These are phyloP conservation scores for Neoconidiobolus thromboides DNA, from an alignment of 371 early-diverging fungal species.

Conservation along the genomic window DNA sequence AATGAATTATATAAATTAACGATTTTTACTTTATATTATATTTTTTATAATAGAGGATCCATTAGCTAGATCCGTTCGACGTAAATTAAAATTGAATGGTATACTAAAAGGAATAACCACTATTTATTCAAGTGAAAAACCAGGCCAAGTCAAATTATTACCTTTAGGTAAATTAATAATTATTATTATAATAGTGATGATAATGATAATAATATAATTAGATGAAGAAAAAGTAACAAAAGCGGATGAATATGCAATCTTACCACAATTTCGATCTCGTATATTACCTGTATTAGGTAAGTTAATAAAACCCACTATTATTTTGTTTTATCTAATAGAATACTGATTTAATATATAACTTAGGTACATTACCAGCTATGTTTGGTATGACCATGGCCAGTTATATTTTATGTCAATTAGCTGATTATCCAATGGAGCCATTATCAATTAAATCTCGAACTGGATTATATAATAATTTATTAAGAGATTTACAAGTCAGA, in stretches of 20 bases:
- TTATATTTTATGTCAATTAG: conserved; percentile 57
- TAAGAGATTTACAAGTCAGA: conserved; percentile 46
- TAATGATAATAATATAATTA: not conserved
- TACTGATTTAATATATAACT: too few relatives aligned
- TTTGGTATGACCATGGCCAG: conserved; percentile 86
- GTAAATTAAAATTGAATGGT: conserved; percentile 40
- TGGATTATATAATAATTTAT: conserved; percentile 43
- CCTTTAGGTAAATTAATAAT: conserved; percentile 23
- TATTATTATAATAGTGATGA: not conserved
- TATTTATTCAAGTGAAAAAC: conserved; percentile 85
- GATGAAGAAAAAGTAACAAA: conserved; percentile 60
- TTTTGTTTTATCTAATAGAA: too few relatives aligned
- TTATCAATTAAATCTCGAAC: conserved; percentile 62
- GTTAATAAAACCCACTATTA: too few relatives aligned
- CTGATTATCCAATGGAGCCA: conserved; percentile 55
- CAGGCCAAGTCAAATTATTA: conserved; percentile 58
- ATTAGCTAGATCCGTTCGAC: conserved; percentile 66
- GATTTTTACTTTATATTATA: too few relatives aligned
- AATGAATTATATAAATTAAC: not conserved
- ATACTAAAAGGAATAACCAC: conserved; percentile 61
- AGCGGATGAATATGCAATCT: conserved; percentile 69
- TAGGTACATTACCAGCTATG: conserved; percentile 73
- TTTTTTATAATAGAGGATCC: conserved; percentile 54
- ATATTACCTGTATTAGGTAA: conserved; percentile 54
- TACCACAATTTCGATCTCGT: conserved; percentile 75